phyloP scores from a whole-genome alignment of 108 stramenopile species.

The Nitzschia sp. region DNA sequence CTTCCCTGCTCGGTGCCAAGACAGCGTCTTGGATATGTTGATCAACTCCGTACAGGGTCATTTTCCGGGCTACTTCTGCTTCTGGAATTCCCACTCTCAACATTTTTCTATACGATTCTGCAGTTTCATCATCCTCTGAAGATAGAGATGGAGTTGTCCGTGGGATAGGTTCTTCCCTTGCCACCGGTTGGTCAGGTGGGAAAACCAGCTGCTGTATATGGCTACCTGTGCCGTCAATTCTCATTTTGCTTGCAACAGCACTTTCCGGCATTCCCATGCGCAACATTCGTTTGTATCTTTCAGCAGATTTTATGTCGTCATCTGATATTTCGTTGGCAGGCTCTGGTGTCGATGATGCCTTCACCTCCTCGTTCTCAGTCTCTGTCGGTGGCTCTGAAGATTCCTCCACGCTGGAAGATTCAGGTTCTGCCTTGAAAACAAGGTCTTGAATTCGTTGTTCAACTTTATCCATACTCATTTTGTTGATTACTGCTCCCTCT shows the following conservation, averaged over 20 bases:
- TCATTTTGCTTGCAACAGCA: conserved; percentile 39
- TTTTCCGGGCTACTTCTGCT: conserved; percentile 13
- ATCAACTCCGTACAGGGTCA: conserved; percentile 10
- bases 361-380: neutral
- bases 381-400: neutral
- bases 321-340: neutral
- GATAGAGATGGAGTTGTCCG: conserved; percentile 3
- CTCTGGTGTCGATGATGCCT: too few species aligned
- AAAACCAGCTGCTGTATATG: conserved; percentile 30
- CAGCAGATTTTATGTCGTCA: neutral
- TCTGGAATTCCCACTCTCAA: conserved; percentile 9
- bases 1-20: neutral
- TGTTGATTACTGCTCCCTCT: conserved; percentile 17
- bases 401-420: neutral
- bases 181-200: conserved; percentile 12
- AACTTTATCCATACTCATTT: conserved; percentile 13
- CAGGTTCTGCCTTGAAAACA: conserved; percentile 1
- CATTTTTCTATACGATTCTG: conserved; percentile 19
- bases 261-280: conserved; percentile 42
- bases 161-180: neutral
- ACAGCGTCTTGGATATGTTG: conserved; percentile 15
- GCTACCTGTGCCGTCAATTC: conserved; percentile 20
- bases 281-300: conserved; percentile 38
- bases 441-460: conserved; percentile 4
- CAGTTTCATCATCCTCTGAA: conserved; percentile 25